Evolutionary conservation across 192 early-diverging fungal genomes (phyloP), one percentile per base, ranked within the genome.

Genomic region (Backusella liffmaniae): DNA sequence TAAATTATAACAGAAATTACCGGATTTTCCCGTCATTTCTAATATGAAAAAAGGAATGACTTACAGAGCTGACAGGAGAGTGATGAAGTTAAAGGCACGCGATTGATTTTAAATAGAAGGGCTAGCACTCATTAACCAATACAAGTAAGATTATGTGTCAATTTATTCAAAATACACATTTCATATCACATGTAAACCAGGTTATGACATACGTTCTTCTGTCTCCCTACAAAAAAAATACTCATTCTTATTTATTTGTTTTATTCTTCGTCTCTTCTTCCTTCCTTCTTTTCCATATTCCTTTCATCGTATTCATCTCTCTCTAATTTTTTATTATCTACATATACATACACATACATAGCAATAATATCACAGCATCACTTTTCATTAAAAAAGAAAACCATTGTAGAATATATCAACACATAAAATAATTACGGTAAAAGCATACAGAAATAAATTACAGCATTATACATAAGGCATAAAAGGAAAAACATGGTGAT

Each of bases 401-500:
- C n/a, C 23, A 9, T 59, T 59, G 23, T 59, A 59, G 53, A 59
- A 26, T 26, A 59, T 59, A 59, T 59, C 21, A 59, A 59, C 26
- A 10, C 10, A 59, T 30, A n/a, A 18, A 62, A 29, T 62, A 29
- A 26, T 29, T 62, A 29, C 21, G 26, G 56, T 29, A 62, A 29
- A 62, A 62, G 1, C 5, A 62, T 44, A 16, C 1, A 62, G 26
- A n/a, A 62, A 23, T 4, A 26, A 62, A 62, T 13, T 29, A 26
- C 23, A 23, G 26, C 56, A 62, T 62, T 62, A 62, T 29, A 36
- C 16, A 39, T 39, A 68, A 34, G 41, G 6, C 46, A n/a, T n/a
- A 49, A 49, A n/a, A 41, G 35, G 16, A 67, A 18, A 32, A 39
- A 36, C 18, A 74, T 74, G 73, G 73, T 66, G 34, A 74, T 62